A percentile compares a stretch with the other conserved stretches of the same genome.
Conservation (phyloP, 805 yeast species). For the Saturnispora diversa region DNA sequence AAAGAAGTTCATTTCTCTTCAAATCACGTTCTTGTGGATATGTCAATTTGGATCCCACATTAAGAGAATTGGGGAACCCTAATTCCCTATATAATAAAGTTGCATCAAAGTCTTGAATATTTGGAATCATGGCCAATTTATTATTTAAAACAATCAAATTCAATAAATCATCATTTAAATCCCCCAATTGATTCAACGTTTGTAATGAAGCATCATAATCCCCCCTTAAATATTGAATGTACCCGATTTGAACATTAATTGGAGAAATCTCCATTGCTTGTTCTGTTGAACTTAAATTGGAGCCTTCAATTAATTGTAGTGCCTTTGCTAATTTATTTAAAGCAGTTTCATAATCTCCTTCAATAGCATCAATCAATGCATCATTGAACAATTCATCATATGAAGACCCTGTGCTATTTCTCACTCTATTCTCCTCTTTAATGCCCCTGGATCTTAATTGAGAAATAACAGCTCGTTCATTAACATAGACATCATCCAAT, state of each 20-base stretch:
- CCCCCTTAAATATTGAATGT: slow-evolving; percentile 36
- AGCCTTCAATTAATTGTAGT: slow-evolving; percentile 30
- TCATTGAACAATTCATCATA: slow-evolving; percentile 58
- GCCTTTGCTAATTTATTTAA: slow-evolving; percentile 30
- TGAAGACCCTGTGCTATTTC: no score
- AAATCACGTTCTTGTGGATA: slow-evolving; percentile 35
- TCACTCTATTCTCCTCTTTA: no score
- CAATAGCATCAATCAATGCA: slow-evolving; percentile 42
- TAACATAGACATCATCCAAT: slow-evolving; percentile 45
- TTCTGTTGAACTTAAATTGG: slow-evolving; percentile 38
- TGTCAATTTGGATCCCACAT: slow-evolving; percentile 29
- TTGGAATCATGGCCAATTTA: slow-evolving; percentile 26
- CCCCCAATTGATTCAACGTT: slow-evolving; percentile 32
- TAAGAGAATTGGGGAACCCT: slow-evolving; percentile 24
- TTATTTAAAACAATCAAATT: slow-evolving; percentile 40
- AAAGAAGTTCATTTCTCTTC: slow-evolving; percentile 37
- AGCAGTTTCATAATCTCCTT: slow-evolving; percentile 34
- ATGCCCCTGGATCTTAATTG: no score
- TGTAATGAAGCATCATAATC: slow-evolving; percentile 28
- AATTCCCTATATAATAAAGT: slow-evolving; percentile 27
- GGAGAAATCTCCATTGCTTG: slow-evolving; percentile 48
- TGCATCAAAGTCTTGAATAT: slow-evolving; percentile 13
- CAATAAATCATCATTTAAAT: slow-evolving; percentile 33
- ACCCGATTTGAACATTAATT: slow-evolving; percentile 53
- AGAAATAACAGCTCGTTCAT: slow-evolving; percentile 61